Percentiles rank a stretch among this genome's conserved stretches.
Evolutionary conservation across 768 basidiomycete species (phyloP).

Genomic region (Melanogaster broomeanus): DNA sequence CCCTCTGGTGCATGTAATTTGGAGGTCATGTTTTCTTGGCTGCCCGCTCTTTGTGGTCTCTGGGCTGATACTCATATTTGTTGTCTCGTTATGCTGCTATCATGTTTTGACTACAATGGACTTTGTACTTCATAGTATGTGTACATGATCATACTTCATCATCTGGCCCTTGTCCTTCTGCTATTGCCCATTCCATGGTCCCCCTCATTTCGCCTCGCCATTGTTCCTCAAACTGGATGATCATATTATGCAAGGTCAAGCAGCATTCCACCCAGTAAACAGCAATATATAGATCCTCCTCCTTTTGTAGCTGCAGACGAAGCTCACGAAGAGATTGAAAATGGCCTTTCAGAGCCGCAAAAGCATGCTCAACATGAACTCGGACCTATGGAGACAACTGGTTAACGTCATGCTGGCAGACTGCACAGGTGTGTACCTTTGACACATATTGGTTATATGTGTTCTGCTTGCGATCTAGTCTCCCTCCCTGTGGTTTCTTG

Average conservation of each 20-base stretch:
- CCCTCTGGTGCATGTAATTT: too few relatives aligned
- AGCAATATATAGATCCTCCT: not conserved
- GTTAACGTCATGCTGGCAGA: too few relatives aligned
- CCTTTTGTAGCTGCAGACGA: not conserved
- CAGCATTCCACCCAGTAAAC: constrained; percentile 9
- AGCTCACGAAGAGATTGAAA: constrained; percentile 11
- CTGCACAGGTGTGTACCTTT: too few relatives aligned
- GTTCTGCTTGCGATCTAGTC: constrained; percentile 1
- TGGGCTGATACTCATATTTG: too few relatives aligned
- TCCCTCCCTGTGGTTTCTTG: not conserved
- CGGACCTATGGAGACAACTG: not conserved
- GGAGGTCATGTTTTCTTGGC: too few relatives aligned
- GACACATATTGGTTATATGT: not conserved
- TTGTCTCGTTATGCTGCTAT: too few relatives aligned
- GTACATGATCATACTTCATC: too few relatives aligned
- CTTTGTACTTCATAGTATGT: too few relatives aligned
- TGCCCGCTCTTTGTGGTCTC: too few relatives aligned
- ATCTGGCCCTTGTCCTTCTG: too few relatives aligned
- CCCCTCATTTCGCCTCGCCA: not conserved
- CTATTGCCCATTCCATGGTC: too few relatives aligned
- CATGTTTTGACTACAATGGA: too few relatives aligned
- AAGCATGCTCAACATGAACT: constrained; percentile 7
- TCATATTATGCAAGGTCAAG: constrained; percentile 13
- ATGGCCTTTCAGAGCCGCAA: constrained; percentile 1
- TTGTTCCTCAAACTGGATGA: constrained; percentile 6